A percentile compares a stretch with the other conserved stretches of the same genome.
These are phyloP conservation scores for Parafenestella ontariensis DNA, from an alignment of 2,329 filamentous ascomycete species.

Conservation along the genomic window DNA sequence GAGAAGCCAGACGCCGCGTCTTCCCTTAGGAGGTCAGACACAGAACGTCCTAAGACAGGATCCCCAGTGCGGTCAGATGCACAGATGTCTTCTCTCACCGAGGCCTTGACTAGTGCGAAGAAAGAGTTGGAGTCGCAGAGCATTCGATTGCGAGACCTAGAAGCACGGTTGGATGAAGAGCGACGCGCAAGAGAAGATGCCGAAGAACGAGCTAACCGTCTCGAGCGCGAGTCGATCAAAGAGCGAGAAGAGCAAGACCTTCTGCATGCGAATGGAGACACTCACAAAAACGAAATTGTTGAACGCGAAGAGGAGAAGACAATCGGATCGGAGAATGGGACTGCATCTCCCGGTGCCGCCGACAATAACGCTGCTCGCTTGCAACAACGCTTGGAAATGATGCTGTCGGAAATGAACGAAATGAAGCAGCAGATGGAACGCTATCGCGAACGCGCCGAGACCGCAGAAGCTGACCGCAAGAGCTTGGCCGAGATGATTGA, in stretches of 20 bases:
- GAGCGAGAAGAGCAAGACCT: conserved; percentile 40
- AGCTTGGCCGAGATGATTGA: conserved; percentile 87
- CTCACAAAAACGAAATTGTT: conserved; percentile 13
- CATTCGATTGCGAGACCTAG: conserved; percentile 79
- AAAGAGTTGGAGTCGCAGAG: conserved; percentile 87
- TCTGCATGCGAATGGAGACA: conserved; percentile 25
- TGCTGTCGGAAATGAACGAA: conserved; percentile 80
- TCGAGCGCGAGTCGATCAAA: conserved; percentile 68
- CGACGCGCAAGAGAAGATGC: conserved; percentile 81
- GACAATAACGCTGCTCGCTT: conserved; percentile 57
- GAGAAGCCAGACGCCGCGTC: conserved; percentile 82
- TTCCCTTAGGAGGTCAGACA: conserved; percentile 76
- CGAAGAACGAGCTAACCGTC: conserved; percentile 77
- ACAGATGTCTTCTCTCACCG: conserved; percentile 83
- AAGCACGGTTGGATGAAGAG: conserved; percentile 79
- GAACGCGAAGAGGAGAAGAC: conserved; percentile 22
- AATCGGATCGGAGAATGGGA: conserved; percentile 29
- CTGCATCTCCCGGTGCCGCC: conserved; percentile 23
- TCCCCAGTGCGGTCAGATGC: conserved; percentile 70
- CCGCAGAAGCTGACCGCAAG: conserved; percentile 79
- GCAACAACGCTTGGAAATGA: conserved; percentile 75
- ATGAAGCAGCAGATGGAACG: conserved; percentile 80
- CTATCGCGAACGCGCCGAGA: conserved; percentile 79
- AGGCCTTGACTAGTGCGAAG: conserved; percentile 82
- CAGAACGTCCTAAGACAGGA: conserved; percentile 72